Conservation (phyloP, 2,329 filamentous ascomycete genomes). For the Trichophyton mentagrophytes region DNA sequence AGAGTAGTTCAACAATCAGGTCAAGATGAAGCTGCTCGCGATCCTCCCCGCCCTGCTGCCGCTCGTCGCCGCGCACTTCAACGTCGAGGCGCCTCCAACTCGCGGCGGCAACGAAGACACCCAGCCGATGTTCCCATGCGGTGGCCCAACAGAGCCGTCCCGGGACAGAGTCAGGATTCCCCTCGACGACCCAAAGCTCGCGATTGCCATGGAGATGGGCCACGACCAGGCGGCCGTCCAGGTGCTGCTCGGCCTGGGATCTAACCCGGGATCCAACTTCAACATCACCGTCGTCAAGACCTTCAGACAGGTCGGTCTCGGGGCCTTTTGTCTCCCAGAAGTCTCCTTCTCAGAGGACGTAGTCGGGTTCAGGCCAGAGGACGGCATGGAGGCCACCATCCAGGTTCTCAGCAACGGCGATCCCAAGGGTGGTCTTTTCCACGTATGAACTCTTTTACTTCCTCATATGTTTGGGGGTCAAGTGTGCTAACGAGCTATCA, state of each 20-base stretch:
- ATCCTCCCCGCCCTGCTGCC: conserved; percentile 34
- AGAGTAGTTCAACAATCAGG: no score
- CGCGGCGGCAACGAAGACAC: conserved; percentile 40
- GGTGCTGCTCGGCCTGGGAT: conserved; percentile 42
- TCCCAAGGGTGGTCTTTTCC: conserved; percentile 51
- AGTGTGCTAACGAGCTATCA: neutral
- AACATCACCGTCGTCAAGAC: conserved; percentile 54
- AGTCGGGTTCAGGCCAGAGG: conserved; percentile 36
- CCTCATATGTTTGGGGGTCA: neutral
- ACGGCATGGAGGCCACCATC: conserved; percentile 53
- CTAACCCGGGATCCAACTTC: conserved; percentile 47
- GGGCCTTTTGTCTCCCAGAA: conserved; percentile 53
- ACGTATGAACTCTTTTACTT: conserved; percentile 31
- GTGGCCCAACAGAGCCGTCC: conserved; percentile 33
- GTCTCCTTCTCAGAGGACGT: conserved; percentile 30
- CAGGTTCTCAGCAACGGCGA: conserved; percentile 56
- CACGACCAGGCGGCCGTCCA: conserved; percentile 42
- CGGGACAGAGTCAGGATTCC: conserved; percentile 39
- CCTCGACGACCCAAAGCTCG: conserved; percentile 35
- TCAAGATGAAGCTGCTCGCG: conserved; percentile 21
- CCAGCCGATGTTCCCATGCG: conserved; percentile 38
- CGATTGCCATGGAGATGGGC: conserved; percentile 40
- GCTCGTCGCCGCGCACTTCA: conserved; percentile 43
- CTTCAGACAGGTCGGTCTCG: conserved; percentile 48
- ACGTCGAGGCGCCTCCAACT: conserved; percentile 39